Percentiles rank a stretch among this genome's conserved stretches.
phyloP scores from a whole-genome alignment of 306 rosid species.

The Dryas alaskensis region DNA sequence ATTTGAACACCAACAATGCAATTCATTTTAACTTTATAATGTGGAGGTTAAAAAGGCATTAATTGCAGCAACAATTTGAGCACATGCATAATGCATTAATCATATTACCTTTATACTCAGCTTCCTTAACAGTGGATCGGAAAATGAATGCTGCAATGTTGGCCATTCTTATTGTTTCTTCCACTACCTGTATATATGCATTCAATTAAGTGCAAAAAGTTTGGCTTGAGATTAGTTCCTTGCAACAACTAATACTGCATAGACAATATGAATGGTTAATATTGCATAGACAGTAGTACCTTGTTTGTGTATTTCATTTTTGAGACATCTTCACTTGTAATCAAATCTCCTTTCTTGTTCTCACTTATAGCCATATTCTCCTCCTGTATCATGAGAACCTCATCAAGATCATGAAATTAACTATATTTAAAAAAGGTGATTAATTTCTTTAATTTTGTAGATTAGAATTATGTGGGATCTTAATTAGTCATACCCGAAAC shows the following conservation, averaged over 20 bases:
- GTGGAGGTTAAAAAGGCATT: too few species aligned
- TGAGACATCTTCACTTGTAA: constrained; percentile 33
- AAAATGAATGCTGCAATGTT: constrained; percentile 23
- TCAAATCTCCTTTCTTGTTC: constrained; percentile 24
- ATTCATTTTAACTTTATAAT: too few species aligned
- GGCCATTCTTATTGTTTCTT: constrained; percentile 38
- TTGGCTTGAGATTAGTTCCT: too few species aligned
- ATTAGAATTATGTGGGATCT: too few species aligned
- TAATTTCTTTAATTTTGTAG: too few species aligned
- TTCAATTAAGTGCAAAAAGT: too few species aligned
- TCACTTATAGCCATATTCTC: constrained; percentile 32
- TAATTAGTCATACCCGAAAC: constrained; percentile 26
- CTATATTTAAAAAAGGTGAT: too few species aligned
- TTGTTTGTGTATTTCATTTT: constrained; percentile 35
- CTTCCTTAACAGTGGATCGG: constrained; percentile 25
- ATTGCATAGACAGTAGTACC: constrained; percentile 3
- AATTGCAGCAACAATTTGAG: too few species aligned
- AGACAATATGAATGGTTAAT: too few species aligned
- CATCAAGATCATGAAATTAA: too few species aligned
- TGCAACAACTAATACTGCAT: too few species aligned
- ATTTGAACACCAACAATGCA: too few species aligned
- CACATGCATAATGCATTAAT: not conserved
- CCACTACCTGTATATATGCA: constrained; percentile 25
- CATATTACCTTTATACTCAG: constrained; percentile 39
- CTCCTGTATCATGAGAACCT: constrained; percentile 18